These are phyloP conservation scores for Tubosaeta brunneosetosa DNA, from an alignment of 768 basidiomycete genomes.

Conservation along the genomic window DNA sequence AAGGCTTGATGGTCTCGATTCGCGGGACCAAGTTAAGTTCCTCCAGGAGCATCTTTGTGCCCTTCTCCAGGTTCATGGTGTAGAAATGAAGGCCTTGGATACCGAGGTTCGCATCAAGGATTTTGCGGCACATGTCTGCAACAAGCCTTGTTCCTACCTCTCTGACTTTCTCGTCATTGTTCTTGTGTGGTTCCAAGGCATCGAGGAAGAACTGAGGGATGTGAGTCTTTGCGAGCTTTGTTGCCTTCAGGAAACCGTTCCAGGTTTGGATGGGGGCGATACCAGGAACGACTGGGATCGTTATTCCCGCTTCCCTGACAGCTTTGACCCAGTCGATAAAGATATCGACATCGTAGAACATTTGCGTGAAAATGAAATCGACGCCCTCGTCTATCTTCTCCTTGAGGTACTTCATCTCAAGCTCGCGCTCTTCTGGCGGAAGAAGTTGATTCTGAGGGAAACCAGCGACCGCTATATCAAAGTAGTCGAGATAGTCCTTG, in stretches of 20 bases:
- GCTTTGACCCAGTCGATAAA: constrained; percentile 89
- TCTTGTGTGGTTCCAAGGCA: constrained; percentile 79
- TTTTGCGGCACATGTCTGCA: constrained; percentile 87
- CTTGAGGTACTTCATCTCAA: constrained; percentile 83
- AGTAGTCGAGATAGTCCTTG: constrained; percentile 79
- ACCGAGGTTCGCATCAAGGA: constrained; percentile 73
- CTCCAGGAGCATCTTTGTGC: constrained; percentile 90
- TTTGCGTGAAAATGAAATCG: constrained; percentile 94
- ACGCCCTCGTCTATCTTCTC: constrained; percentile 89
- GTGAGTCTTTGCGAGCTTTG: constrained; percentile 67
- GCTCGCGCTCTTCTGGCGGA: constrained; percentile 65
- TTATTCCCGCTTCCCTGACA: constrained; percentile 81
- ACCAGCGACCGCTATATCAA: constrained; percentile 91
- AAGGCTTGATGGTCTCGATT: constrained; percentile 86
- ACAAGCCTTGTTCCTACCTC: constrained; percentile 93
- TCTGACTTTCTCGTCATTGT: constrained; percentile 88
- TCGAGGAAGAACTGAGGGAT: constrained; percentile 78
- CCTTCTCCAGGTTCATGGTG: constrained; percentile 96
- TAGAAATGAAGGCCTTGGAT: constrained; percentile 93
- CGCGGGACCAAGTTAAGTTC: constrained; percentile 86
- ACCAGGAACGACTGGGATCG: constrained; percentile 88
- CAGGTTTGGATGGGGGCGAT: constrained; percentile 94
- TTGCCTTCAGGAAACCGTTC: constrained; percentile 89
- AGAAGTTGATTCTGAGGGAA: constrained; percentile 82
- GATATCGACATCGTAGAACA: constrained; percentile 93